These are phyloP conservation scores for Maudiozyma barnettii DNA, from an alignment of 805 yeast genomes.

Conservation along the genomic window DNA sequence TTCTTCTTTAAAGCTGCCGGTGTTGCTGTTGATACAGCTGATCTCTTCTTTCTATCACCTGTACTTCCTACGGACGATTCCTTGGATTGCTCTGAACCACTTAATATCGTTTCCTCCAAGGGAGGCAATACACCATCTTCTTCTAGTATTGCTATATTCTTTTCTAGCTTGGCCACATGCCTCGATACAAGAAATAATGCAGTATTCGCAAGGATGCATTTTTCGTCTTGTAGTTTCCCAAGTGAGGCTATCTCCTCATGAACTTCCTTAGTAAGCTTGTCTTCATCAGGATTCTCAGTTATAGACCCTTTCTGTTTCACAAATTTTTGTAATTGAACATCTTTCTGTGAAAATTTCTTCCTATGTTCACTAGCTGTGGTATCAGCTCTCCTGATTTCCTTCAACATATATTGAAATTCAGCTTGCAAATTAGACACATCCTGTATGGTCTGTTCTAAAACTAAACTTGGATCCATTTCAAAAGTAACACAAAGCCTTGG, in stretches of 20 bases:
- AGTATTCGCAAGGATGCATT: constrained; percentile 71
- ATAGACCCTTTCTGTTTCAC: constrained; percentile 76
- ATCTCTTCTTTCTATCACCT: constrained; percentile 16
- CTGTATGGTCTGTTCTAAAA: constrained; percentile 61
- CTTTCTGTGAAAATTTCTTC: constrained; percentile 58
- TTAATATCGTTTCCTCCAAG: constrained; percentile 32
- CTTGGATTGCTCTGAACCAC: constrained; percentile 24
- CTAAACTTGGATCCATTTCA: constrained; percentile 82
- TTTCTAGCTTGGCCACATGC: constrained; percentile 63
- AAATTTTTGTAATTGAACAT: constrained; percentile 71
- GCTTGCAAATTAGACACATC: constrained; percentile 78
- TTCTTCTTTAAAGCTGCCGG: constrained; percentile 15
- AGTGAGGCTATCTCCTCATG: constrained; percentile 56
- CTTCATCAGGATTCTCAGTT: constrained; percentile 75
- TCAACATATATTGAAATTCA: constrained; percentile 70
- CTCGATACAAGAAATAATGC: constrained; percentile 69
- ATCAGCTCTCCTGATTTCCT: constrained; percentile 70
- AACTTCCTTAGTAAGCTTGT: constrained; percentile 52
- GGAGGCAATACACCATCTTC: constrained; percentile 72
- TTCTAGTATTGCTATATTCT: constrained; percentile 66
- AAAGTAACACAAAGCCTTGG: not conserved
- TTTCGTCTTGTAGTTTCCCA: constrained; percentile 60
- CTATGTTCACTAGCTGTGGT: constrained; percentile 53
- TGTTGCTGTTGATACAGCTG: constrained; percentile 9
- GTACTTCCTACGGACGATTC: constrained; percentile 20